Base-by-base conservation (phyloP, 345 rosid species). In the Hibiscus trionum region DNA sequence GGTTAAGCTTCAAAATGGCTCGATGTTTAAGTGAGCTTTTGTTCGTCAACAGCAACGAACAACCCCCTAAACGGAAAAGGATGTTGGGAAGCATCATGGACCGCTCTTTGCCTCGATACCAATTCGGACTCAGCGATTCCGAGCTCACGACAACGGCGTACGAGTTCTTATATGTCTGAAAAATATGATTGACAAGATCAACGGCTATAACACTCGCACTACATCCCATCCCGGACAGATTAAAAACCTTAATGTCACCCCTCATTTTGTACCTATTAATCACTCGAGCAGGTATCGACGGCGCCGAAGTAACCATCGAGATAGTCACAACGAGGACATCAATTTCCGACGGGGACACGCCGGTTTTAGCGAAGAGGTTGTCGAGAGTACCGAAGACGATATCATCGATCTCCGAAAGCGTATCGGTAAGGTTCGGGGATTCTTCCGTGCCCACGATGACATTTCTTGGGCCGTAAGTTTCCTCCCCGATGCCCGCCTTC, bases 21-120 rank as follows among this genome's bases (percentile, higher is more conserved):
- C 24, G 72, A 7, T 71, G 52, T 73, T 81, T 85, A 4, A 82
- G 10, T 4, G 72, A 33, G 2, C 74, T 71, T 19, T 83, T 82
- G 83, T 90, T 92, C 1, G 94, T 84, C 70, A 92, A 55, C 39
- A 92, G 84, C 76, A 90, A 78, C 0, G 94, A 84, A 64, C 94
- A 87, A 10, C 97, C 96, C 21, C 97, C 96, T 0, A 85, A 69
- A 0, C 96, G 87, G 76, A 92, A 92, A 61, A 92, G 78, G 61
- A 89, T 86, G 72, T 92, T 90, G 0, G 96, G 84, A 16, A 90
- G 79, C 62, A 90, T 84, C 97, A 91, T 91, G 0, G 97, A 91
- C 46, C 82, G 81, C 69, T 90, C 89, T 47, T 76, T 85, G 44
- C 93, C 97, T 6, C 72, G 61, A 64, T 92, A 92, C 91, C 97